Conservation (phyloP, 495 filamentous ascomycete species). For the Penicillium malachiteum region DNA sequence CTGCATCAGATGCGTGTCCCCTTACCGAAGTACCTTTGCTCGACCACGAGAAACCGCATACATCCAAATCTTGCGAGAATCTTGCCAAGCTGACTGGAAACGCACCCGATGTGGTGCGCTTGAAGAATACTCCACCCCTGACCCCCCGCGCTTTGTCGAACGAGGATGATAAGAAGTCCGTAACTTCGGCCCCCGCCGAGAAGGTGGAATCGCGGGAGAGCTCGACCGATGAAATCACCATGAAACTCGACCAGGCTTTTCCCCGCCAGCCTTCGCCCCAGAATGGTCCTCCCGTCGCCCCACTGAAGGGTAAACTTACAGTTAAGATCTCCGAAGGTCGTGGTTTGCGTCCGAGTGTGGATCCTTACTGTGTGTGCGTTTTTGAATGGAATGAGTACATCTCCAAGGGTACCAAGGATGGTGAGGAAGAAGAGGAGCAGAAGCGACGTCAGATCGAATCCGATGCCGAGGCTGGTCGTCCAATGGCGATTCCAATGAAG, state of each 20-base stretch:
- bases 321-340: slow-evolving; percentile 84
- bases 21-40: slow-evolving; percentile 53
- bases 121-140: slow-evolving; percentile 87
- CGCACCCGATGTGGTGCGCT: slow-evolving; percentile 54
- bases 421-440: slow-evolving; percentile 56
- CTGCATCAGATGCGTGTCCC: slow-evolving; percentile 53
- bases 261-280: slow-evolving; percentile 36
- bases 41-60: slow-evolving; percentile 51
- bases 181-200: slow-evolving; percentile 30
- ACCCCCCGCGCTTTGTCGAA: slow-evolving; percentile 83
- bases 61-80: slow-evolving; percentile 61
- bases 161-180: slow-evolving; percentile 45
- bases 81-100: slow-evolving; percentile 86
- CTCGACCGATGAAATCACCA: slow-evolving; percentile 40
- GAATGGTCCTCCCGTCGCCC: slow-evolving; percentile 62
- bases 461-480: slow-evolving; percentile 44
- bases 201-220: slow-evolving; percentile 26
- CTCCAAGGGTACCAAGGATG: slow-evolving; percentile 72
- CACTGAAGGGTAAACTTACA: slow-evolving; percentile 82
- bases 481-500: slow-evolving; percentile 8
- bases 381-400: slow-evolving; percentile 97
- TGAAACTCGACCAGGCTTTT: slow-evolving; percentile 46
- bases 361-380: slow-evolving; percentile 94
- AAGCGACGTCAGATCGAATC: slow-evolving; percentile 51
- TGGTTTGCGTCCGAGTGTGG: slow-evolving; percentile 73